Percentiles rank a stretch among this genome's conserved stretches.
phyloP scores from a whole-genome alignment of 306 rosid species.

The Betula pendula region DNA sequence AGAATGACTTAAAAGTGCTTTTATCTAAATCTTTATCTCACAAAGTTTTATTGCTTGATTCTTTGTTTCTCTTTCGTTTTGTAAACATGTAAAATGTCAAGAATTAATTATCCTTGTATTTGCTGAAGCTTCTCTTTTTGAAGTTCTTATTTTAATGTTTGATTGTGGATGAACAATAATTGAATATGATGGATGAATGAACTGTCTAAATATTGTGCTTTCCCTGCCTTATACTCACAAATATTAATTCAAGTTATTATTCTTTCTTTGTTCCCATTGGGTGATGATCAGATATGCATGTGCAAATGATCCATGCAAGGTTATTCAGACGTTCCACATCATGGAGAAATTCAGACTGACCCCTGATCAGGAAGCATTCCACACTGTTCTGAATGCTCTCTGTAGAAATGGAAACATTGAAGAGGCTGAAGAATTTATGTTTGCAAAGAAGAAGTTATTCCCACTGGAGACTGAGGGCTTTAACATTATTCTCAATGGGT shows the following conservation, averaged over 20 bases:
- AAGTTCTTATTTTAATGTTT: not conserved
- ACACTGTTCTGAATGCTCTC: constrained; percentile 58
- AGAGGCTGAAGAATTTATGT: constrained; percentile 94
- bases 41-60: not conserved
- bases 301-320: constrained; percentile 53
- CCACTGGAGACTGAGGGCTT: constrained; percentile 64
- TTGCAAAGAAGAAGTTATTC: constrained; percentile 70
- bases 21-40: not conserved
- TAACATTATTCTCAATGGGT: constrained; percentile 80
- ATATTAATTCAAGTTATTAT: not conserved
- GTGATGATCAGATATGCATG: constrained; percentile 68
- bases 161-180: not conserved
- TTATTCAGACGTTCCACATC: constrained; percentile 66
- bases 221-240: not conserved
- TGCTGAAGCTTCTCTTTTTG: not conserved
- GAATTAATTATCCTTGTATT: not conserved
- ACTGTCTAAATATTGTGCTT: not conserved
- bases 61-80: not conserved
- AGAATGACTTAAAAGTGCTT: too few relatives aligned
- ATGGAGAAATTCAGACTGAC: constrained; percentile 77
- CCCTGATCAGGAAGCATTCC: constrained; percentile 71
- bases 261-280: constrained; percentile 17
- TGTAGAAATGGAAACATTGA: constrained; percentile 71
- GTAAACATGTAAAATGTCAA: not conserved
- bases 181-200: not conserved